A percentile compares a stretch with the other conserved stretches of the same genome.
Conservation (phyloP, 2,329 filamentous ascomycete species). For the Coniosporium tulheliwenetii region DNA sequence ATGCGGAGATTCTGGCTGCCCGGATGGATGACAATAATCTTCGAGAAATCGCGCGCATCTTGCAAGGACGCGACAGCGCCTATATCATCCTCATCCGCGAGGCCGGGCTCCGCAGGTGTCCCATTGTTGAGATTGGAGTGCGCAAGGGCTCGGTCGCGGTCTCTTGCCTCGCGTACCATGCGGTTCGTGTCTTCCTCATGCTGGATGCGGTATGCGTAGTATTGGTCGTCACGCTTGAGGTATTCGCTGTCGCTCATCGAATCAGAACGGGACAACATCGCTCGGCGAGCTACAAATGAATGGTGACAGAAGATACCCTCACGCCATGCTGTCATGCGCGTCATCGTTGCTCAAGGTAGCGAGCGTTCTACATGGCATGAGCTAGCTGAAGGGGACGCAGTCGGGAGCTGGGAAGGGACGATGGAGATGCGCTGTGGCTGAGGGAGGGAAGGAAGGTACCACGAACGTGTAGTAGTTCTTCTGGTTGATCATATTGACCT, state of each 20-base stretch:
- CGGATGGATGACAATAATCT: slow-evolving; percentile 86
- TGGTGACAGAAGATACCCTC: too few species aligned
- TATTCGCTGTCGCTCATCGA: slow-evolving; percentile 52
- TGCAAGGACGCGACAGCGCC: slow-evolving; percentile 40
- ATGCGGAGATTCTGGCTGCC: slow-evolving; percentile 93
- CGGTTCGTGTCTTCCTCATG: slow-evolving; percentile 73
- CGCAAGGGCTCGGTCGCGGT: slow-evolving; percentile 72
- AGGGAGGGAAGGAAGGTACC: neutral
- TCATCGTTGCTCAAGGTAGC: too few species aligned
- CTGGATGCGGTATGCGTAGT: slow-evolving; percentile 75
- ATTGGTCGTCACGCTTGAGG: slow-evolving; percentile 94
- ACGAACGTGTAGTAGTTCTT: slow-evolving; percentile 97
- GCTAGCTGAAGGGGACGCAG: too few species aligned
- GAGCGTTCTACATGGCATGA: too few species aligned
- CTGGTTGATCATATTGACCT: slow-evolving; percentile 88
- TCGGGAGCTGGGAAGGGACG: too few species aligned
- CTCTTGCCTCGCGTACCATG: slow-evolving; percentile 73
- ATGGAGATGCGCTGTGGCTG: too few species aligned
- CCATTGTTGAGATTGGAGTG: slow-evolving; percentile 55
- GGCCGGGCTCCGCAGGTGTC: slow-evolving; percentile 30
- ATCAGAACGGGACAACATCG: too few species aligned
- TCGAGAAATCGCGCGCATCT: slow-evolving; percentile 59
- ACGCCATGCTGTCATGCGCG: too few species aligned
- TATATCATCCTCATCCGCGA: slow-evolving; percentile 25
- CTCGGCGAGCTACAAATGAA: too few species aligned